Evolutionary conservation across 192 early-diverging fungal species (phyloP).

Genomic region (Umbelopsis ramanniana): DNA sequence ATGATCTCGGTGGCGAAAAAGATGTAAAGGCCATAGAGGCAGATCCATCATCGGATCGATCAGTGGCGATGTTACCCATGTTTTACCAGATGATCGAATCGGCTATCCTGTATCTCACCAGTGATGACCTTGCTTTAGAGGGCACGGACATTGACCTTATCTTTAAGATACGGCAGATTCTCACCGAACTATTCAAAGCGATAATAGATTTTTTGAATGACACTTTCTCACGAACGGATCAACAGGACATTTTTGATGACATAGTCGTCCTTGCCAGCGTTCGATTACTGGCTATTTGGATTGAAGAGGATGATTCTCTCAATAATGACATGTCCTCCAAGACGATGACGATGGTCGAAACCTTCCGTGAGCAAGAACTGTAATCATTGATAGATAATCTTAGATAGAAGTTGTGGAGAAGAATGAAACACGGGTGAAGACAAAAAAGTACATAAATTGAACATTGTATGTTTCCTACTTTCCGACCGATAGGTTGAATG

Average conservation of each 20-base stretch:
- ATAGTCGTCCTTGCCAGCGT: conserved; percentile 3
- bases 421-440: too few relatives aligned
- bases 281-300: conserved; percentile 17
- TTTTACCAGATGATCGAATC: conserved; percentile 48
- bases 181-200: conserved; percentile 9
- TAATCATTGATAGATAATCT: not conserved
- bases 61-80: conserved; percentile 41
- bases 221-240: not conserved
- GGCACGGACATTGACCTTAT: conserved; percentile 5
- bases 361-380: not conserved
- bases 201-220: conserved; percentile 15
- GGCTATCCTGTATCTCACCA: conserved; percentile 41
- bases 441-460: too few relatives aligned
- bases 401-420: too few relatives aligned
- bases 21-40: not conserved
- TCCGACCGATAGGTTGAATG: too few relatives aligned
- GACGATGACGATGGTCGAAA: conserved; percentile 14
- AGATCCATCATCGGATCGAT: conserved; percentile 18
- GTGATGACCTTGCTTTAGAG: not conserved
- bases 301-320: conserved; percentile 15
- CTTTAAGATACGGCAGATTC: conserved; percentile 14
- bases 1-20: conserved; percentile 30
- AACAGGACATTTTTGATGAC: conserved; percentile 1
- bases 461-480: too few relatives aligned
- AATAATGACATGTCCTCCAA: not conserved